Base-by-base conservation (phyloP, 768 basidiomycete species). In the Leccinum broughii region DNA sequence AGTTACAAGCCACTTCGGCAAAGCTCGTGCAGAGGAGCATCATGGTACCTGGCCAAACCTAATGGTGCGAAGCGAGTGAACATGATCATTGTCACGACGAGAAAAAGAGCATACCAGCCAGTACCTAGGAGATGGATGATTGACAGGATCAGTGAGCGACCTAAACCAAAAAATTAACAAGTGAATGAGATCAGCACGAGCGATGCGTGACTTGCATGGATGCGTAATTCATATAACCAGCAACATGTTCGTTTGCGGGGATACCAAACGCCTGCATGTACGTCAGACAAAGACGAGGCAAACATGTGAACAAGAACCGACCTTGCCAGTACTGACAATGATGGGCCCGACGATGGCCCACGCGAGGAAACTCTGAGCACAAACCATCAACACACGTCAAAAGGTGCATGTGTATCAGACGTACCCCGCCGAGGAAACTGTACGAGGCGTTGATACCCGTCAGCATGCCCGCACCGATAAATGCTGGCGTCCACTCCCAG, bases 281-380 rank as follows among this genome's bases (percentile, higher is more conserved):
- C 15, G 15, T 17, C 13, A 37, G 24, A 37, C 9, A 9, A 17
- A 26, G 15, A 20, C 17, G 6, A 10, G 3, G 15, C 20, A 6
- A 37, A 6, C 11, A 14, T 6, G 17, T 17, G 20, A 37, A 54
- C 17, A 13, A 24, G 2, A 4, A 54, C 53, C 15, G 17, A n/a
- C 53, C 24, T 39, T 20, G 35, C 44, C 44, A 20, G 44, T 20
- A 8, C 77, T 77, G 32, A 86, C 77, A 56, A 85, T 69, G 15
- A 80, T 68, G 6, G 85, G 85, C 2, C 81, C 81, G 53, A 88
- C 80, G 70, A 87, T 82, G 46, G 81, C 85, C 84, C 84, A 87
- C 2, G 85, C 83, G 28, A 86, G 77, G 53, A 87, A 66, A 83
- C 81, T 84, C 68, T 65, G 28, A 8, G 4, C 15, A 17, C 8